Evolutionary conservation across 331 rosid species (phyloP), one percentile per base, ranked within the genome.

Genomic region (Pyrus hybrid): DNA sequence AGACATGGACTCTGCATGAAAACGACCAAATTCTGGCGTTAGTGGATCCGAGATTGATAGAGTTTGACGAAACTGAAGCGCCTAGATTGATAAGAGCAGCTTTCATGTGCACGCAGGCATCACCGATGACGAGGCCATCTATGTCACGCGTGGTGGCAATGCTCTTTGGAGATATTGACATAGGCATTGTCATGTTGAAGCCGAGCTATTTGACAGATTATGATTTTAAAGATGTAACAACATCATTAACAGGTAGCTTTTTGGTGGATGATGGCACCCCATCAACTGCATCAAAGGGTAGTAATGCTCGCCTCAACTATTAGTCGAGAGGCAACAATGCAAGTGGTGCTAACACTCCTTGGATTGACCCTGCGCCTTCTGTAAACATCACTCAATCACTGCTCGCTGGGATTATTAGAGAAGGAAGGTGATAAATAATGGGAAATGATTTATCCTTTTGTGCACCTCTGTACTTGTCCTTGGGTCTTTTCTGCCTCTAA

Each of bases 71-170:
- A 65, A 43, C 18, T 4, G 84, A 76, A 23, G 84, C 72, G 7
- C 29, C 58, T 53, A 57, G 71, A 76, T 8, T 81, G 70, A 76
- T 76, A 30, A 66, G 25, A 57, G 37, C 18, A 62, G 78, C 81
- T 22, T 70, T 81, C 51, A 4, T 76, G 33, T 81, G 84, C 77
- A 81, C 84, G 32, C 84, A 81, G 20, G 84, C 80, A 17, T 70
- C 84, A 4, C 43, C 84, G 14, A 13, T 41, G 33, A 45, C 76
- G 81, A 76, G 84, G n/a, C 81, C 84, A 8, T 33, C 80, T 2
- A 81, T 81, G 84, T 81, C 84, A 4, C 80, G 84, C 1, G 67
- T 81, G 22, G 78, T 81, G 70, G 73, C 70, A 54, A 81, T 81
- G 78, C 80, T 76, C 30, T 11, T 71, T 1, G 69, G 84, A 54